Base-by-base conservation (phyloP, 768 basidiomycete genomes). In the Leccinum broughii region DNA sequence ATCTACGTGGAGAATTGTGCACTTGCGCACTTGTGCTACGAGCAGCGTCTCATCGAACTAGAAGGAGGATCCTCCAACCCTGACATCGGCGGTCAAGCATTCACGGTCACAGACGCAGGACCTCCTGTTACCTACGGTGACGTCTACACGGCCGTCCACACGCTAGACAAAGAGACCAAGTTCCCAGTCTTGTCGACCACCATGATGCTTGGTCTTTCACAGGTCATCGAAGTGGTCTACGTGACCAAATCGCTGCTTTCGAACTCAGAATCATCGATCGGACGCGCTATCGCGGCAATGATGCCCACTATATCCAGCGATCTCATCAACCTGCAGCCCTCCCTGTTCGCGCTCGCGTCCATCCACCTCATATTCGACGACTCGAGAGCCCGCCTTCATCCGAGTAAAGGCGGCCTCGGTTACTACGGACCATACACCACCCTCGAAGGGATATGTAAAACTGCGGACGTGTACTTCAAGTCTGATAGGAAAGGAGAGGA, bases 1-100 rank as follows among this genome's bases (percentile, higher is more conserved):
- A 74, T 77, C 66, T 90, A 90, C 64, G 89, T 91, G 61, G 90
- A 92, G 74, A 92, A 92, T 66, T 87, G 84, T 65, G 85, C 86
- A 0, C 75, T 85, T 1, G 85, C 89, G 0, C 90, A 92, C 68
- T 74, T 92, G 20, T 81, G 81, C 64, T 92, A 91, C 71, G 90
- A 92, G 72, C 80, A 80, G 59, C 83, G 89, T 14, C 83, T 92
- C 35, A 75, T 88, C 55, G 89, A 89, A 56, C 62, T 75, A 48
- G 67, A 69, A 58, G 77, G 76, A 57, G 80, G 77, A 54, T 67
- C 68, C 32, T 48, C 64, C 48, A 71, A 80, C 63, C 85, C 88
- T 1, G 88, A 91, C 69, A 83, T 92, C 54, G 88, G 90, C 13
- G 90, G 90, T 2, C 83, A 89, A 65, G 81, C 85, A 2, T 92